phyloP scores from a whole-genome alignment of 73 alveolate genomes.

The Paramecium biaurelia region DNA sequence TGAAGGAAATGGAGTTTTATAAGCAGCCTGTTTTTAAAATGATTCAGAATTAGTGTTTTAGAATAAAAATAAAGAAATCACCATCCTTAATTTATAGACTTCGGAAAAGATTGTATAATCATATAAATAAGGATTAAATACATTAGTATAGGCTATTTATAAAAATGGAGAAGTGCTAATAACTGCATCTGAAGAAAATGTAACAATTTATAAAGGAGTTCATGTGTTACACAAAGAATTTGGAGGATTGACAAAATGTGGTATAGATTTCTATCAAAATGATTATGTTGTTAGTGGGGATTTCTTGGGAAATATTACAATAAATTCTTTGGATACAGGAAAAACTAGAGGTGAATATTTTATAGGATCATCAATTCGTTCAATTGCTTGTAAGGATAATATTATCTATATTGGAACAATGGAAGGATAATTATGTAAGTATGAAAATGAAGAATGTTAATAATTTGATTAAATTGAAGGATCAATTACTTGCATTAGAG shows the following conservation, averaged over 20 bases:
- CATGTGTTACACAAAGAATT: background rate
- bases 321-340: constrained; percentile 24
- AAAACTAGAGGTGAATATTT: background rate
- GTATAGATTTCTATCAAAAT: background rate
- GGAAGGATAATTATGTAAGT: constrained; percentile 52
- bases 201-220: background rate
- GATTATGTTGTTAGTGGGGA: constrained; percentile 51
- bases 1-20: constrained; percentile 2
- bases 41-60: background rate
- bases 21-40: constrained; percentile 5
- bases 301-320: constrained; percentile 40
- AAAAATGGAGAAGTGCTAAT: background rate
- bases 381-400: constrained; percentile 32
- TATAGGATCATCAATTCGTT: constrained; percentile 36
- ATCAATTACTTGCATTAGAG: constrained; percentile 54
- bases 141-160: background rate
- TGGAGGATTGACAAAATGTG: constrained; percentile 54
- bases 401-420: constrained; percentile 56
- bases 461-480: constrained; percentile 50
- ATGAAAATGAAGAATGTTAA: background rate
- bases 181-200: background rate
- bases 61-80: background rate
- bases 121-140: background rate
- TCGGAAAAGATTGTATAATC: background rate
- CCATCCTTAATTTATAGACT: background rate